Percentiles rank a stretch among this genome's conserved stretches.
Evolutionary conservation across 306 rosid species (phyloP).

Genomic region (Cucurbita moschata): DNA sequence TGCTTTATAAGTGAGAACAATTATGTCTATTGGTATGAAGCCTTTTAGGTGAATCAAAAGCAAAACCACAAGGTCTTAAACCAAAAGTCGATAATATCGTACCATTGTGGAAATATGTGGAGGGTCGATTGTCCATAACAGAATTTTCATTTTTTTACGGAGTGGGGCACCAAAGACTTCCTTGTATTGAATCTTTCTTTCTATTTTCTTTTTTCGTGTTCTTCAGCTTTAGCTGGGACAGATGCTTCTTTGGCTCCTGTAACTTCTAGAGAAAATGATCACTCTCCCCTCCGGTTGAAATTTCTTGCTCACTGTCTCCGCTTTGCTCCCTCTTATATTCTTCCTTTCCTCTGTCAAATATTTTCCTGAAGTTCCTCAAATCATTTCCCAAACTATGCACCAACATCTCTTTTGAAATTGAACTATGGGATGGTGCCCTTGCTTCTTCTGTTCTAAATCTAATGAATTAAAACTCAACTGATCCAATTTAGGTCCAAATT

Average conservation of each 20-base stretch:
- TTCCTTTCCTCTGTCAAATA: neutral
- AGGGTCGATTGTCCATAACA: too few species aligned
- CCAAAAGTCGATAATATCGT: too few species aligned
- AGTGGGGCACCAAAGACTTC: neutral
- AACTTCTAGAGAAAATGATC: neutral
- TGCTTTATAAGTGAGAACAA: too few species aligned
- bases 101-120: too few species aligned
- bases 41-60: too few species aligned
- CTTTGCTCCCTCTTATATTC: neutral
- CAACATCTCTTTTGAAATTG: neutral
- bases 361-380: neutral
- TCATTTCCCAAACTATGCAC: neutral
- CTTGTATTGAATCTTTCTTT: neutral
- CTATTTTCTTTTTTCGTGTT: neutral
- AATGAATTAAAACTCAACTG: neutral
- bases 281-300: neutral
- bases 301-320: neutral
- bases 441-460: neutral
- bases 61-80: too few species aligned
- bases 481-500: neutral
- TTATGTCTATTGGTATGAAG: too few species aligned
- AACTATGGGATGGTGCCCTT: neutral
- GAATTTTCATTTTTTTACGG: too few species aligned
- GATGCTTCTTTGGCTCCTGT: neutral
- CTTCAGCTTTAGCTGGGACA: neutral